Base-by-base conservation (phyloP, 768 basidiomycete species). In the Gymnopilus dilepis region DNA sequence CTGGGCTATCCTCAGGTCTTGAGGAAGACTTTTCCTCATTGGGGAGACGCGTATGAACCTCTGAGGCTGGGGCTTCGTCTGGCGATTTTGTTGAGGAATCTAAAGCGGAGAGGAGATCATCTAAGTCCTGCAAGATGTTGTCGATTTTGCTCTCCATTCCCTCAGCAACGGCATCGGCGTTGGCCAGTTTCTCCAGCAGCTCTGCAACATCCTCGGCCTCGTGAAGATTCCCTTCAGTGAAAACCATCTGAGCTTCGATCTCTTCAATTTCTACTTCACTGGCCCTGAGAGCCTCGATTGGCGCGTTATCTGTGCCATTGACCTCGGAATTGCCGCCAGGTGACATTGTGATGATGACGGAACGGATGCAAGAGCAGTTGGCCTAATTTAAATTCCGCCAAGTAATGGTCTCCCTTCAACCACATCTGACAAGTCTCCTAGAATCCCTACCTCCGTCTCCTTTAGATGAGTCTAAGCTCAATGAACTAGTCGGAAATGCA, bases 131-230 rank as follows among this genome's bases (percentile, higher is more conserved):
- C 56, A 93, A 73, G 33, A 93, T 75, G 19, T 70, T 78, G 68
- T 93, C 89, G 41, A 93, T 74, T 64, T 82, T 84, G 59, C 70
- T 70, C 68, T 92, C 91, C 47, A 93, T 79, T 2, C 80, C 86
- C 31, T 76, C 70, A 3, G 90, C 91, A 64, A 91, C 69, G 31
- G 78, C 79, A 63, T 87, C 80, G 5, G 89, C 89, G 17, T 71
- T 70, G 30, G 89, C 84, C 41, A 93, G 74, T 42, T 77, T 80
- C 43, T 74, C 74, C 45, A 91, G 74, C 41, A 91, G 71, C 70
- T 86, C 84, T 13, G 71, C 72, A 51, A 89, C 72, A 31, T 84
- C 85, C 24, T 80, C 79, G 21, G 68, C 69, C 42, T 70, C 73
- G 13, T 66, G 58, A n/a, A 65, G 62, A 45, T 65, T 58, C 3